Evolutionary conservation across 441 rosid species (phyloP).

Genomic region (Arabidopsis lyrata): DNA sequence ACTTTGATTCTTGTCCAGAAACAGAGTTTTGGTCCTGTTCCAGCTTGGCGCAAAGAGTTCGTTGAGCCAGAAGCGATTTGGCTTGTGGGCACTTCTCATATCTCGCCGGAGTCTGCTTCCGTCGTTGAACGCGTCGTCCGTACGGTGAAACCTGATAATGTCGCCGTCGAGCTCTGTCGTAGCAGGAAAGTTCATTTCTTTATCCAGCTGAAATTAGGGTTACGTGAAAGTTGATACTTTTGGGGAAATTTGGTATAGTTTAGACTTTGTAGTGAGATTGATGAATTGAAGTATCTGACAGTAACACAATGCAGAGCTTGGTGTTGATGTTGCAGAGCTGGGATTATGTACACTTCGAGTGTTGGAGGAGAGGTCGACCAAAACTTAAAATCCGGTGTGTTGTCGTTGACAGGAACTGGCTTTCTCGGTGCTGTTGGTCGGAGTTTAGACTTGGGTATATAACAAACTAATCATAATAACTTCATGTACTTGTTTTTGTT

Average conservation of each 20-base stretch:
- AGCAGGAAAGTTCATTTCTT: slow-evolving; percentile 65
- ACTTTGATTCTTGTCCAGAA: slow-evolving; percentile 63
- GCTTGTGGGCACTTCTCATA: slow-evolving; percentile 78
- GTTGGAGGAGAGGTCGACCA: slow-evolving; percentile 55
- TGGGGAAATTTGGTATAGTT: neutral
- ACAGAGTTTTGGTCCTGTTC: slow-evolving; percentile 72
- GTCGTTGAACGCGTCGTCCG: slow-evolving; percentile 73
- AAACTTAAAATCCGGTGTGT: slow-evolving; percentile 57
- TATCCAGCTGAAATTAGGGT: neutral
- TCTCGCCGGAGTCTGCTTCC: slow-evolving; percentile 65
- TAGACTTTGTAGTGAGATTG: neutral
- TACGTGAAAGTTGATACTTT: neutral
- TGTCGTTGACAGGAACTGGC: slow-evolving; percentile 84
- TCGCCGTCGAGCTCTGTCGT: slow-evolving; percentile 91
- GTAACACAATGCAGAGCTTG: slow-evolving; percentile 57
- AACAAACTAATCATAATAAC: slow-evolving; percentile 34
- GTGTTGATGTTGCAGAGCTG: slow-evolving; percentile 74
- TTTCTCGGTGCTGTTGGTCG: slow-evolving; percentile 87
- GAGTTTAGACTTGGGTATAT: slow-evolving; percentile 73
- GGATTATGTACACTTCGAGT: slow-evolving; percentile 78
- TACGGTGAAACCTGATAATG: slow-evolving; percentile 72
- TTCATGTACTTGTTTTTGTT: slow-evolving; percentile 3
- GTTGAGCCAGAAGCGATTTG: slow-evolving; percentile 82
- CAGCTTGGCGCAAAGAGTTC: slow-evolving; percentile 77
- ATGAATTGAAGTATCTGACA: slow-evolving; percentile 19